A percentile compares a stretch with the other conserved stretches of the same genome.
phyloP scores from a whole-genome alignment of 768 basidiomycete species.

The Multifurca ochricompacta region DNA sequence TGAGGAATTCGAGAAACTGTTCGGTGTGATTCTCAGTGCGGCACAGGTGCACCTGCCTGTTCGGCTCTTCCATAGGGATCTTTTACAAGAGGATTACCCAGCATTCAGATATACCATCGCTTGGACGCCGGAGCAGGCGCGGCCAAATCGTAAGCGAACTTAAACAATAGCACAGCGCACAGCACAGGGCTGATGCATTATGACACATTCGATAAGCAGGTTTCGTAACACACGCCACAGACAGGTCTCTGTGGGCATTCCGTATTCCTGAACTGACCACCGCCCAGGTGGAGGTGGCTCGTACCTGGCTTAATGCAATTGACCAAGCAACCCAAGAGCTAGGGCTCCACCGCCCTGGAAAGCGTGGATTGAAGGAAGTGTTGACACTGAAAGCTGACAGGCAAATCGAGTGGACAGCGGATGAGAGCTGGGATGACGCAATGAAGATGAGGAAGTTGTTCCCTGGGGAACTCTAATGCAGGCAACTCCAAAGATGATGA shows the following conservation, averaged over 20 bases:
- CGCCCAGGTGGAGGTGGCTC: conserved; percentile 41
- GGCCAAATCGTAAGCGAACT: conserved; percentile 40
- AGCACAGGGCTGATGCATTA: too few species aligned
- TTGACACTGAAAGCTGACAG: conserved; percentile 47
- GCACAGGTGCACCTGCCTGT: conserved; percentile 65
- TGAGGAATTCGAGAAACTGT: conserved; percentile 39
- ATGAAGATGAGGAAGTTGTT: conserved; percentile 34
- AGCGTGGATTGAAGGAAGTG: conserved; percentile 25
- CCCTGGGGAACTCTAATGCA: conserved; percentile 27
- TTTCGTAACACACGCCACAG: conserved; percentile 64
- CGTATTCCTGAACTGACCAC: conserved; percentile 40
- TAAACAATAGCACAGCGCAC: background rate
- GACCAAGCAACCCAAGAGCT: conserved; percentile 36
- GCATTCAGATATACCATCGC: conserved; percentile 60
- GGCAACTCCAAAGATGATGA: background rate
- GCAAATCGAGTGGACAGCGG: conserved; percentile 46
- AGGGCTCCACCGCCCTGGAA: conserved; percentile 29
- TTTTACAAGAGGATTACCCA: conserved; percentile 49
- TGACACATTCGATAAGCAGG: conserved; percentile 40
- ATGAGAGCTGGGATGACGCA: conserved; percentile 45
- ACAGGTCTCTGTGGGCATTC: conserved; percentile 56
- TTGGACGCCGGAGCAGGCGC: conserved; percentile 57
- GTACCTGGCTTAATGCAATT: conserved; percentile 48
- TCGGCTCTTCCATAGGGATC: conserved; percentile 52
- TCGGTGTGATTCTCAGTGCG: conserved; percentile 53